Evolutionary conservation across 345 rosid genomes (phyloP).

Genomic region (Populus ilicifolia): DNA sequence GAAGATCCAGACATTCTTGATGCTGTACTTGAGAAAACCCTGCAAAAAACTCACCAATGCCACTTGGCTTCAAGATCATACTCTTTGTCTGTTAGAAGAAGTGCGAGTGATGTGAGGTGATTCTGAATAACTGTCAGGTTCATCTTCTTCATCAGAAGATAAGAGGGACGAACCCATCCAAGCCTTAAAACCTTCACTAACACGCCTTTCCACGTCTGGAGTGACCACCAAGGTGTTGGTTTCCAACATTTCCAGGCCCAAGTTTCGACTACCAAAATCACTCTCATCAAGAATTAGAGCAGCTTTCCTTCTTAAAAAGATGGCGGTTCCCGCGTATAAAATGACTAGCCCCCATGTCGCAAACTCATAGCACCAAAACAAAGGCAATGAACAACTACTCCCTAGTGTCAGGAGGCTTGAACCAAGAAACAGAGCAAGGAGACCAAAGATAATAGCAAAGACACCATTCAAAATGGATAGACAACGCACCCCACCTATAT

Average conservation of each 20-base stretch:
- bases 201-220: slow-evolving; percentile 77
- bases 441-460: slow-evolving; percentile 69
- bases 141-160: slow-evolving; percentile 92
- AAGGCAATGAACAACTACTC: slow-evolving; percentile 77
- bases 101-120: slow-evolving; percentile 31
- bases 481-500: slow-evolving; percentile 82
- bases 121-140: slow-evolving; percentile 51
- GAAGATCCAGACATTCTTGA: slow-evolving; percentile 5
- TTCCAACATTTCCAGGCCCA: slow-evolving; percentile 87
- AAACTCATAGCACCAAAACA: slow-evolving; percentile 96
- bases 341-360: slow-evolving; percentile 76
- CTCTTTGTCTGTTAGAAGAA: slow-evolving; percentile 42
- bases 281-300: slow-evolving; percentile 65
- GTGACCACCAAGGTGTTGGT: slow-evolving; percentile 63
- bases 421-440: slow-evolving; percentile 83
- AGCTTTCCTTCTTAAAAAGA: slow-evolving; percentile 68
- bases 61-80: slow-evolving; percentile 22
- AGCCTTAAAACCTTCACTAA: slow-evolving; percentile 75
- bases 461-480: slow-evolving; percentile 65
- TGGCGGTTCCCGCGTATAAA: slow-evolving; percentile 70
- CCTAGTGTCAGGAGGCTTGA: slow-evolving; percentile 89
- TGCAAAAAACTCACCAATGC: neutral
- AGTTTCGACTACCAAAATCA: slow-evolving; percentile 52
- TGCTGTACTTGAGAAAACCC: neutral
- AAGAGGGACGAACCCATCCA: slow-evolving; percentile 91